Conservation (phyloP, 148 eudicot genomes). For the Oxyria digyna region DNA sequence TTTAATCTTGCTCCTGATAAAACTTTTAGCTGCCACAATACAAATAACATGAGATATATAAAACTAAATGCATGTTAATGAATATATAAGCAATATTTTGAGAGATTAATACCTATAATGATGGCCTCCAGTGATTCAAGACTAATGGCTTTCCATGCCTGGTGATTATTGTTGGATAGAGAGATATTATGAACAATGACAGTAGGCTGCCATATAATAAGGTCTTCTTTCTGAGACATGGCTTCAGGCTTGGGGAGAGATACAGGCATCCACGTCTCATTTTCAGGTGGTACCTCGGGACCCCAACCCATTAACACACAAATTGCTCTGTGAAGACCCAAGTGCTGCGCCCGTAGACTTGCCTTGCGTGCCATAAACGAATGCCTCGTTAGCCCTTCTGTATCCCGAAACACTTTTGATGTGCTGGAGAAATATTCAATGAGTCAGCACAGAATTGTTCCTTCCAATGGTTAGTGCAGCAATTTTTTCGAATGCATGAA, state of each 20-base stretch:
- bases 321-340: constrained; percentile 44
- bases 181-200: constrained; percentile 30
- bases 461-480: neutral
- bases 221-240: constrained; percentile 39
- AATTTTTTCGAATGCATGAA: neutral
- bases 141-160: constrained; percentile 18
- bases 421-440: constrained; percentile 19
- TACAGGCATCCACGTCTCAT: constrained; percentile 24
- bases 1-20: constrained; percentile 31
- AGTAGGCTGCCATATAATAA: constrained; percentile 45
- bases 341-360: constrained; percentile 34
- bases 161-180: constrained; percentile 13
- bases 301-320: constrained; percentile 52
- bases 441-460: neutral
- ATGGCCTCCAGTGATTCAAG: constrained; percentile 22
- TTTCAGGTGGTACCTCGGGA: constrained; percentile 18
- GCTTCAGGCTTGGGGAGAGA: constrained; percentile 21
- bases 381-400: constrained; percentile 31
- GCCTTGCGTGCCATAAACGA: constrained; percentile 36
- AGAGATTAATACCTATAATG: constrained; percentile 25
- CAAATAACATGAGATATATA: neutral
- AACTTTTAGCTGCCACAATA: constrained; percentile 23
- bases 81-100: too few species aligned
- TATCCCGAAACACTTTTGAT: constrained; percentile 41
- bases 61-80: too few species aligned